Conservation (phyloP, 768 basidiomycete species). For the Cubamyces sp. region DNA sequence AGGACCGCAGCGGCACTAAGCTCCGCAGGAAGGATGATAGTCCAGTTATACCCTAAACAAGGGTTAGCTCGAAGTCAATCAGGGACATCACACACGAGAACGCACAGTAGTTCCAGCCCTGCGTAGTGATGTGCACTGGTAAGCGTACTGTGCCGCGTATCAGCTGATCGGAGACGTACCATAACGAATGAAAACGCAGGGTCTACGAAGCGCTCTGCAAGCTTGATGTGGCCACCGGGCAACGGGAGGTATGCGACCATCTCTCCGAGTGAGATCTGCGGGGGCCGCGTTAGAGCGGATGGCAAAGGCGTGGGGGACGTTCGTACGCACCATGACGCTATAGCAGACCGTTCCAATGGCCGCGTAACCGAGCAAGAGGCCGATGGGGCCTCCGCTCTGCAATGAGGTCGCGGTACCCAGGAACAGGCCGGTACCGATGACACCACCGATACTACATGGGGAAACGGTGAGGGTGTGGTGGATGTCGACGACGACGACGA, state of each 20-base stretch:
- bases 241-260: slow-evolving; percentile 82
- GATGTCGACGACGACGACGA: neutral
- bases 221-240: slow-evolving; percentile 78
- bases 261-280: slow-evolving; percentile 67
- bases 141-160: neutral
- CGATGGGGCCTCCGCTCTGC: slow-evolving; percentile 51
- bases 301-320: too few relatives aligned
- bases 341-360: slow-evolving; percentile 70
- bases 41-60: slow-evolving; percentile 55
- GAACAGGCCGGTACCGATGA: slow-evolving; percentile 49
- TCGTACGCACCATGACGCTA: slow-evolving; percentile 62
- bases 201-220: slow-evolving; percentile 83
- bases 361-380: slow-evolving; percentile 73
- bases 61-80: neutral
- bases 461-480: slow-evolving; percentile 6
- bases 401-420: slow-evolving; percentile 58
- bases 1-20: slow-evolving; percentile 76
- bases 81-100: slow-evolving; percentile 1
- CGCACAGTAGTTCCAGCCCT: slow-evolving; percentile 58
- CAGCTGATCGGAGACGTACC: slow-evolving; percentile 36
- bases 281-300: slow-evolving; percentile 2
- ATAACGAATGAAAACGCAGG: slow-evolving; percentile 65
- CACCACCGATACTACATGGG: slow-evolving; percentile 41
- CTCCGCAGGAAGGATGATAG: slow-evolving; percentile 71
- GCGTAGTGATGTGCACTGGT: slow-evolving; percentile 28